Evolutionary conservation across 2,329 filamentous ascomycete genomes (phyloP).

Genomic region (Pyricularia sp.): DNA sequence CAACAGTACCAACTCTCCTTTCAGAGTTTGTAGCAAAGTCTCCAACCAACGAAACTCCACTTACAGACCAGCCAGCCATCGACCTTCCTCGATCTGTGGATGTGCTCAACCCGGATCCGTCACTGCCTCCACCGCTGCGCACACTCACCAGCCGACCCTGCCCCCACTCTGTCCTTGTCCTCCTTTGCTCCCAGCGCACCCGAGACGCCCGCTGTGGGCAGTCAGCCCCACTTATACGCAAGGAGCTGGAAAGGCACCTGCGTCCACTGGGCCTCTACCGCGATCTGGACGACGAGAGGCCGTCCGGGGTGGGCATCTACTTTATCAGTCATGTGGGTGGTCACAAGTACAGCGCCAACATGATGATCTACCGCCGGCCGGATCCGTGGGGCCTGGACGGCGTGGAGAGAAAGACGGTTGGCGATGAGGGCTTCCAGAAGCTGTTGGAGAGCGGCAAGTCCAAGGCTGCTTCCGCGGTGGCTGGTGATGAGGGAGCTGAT

Average conservation of each 20-base stretch:
- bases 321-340: slow-evolving; percentile 95
- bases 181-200: slow-evolving; percentile 90
- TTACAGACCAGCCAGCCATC: slow-evolving; percentile 19
- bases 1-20: slow-evolving; percentile 59
- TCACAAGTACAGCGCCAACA: slow-evolving; percentile 91
- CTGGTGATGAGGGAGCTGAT: slow-evolving; percentile 21
- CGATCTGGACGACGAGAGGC: slow-evolving; percentile 76
- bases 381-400: slow-evolving; percentile 42
- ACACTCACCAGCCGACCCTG: slow-evolving; percentile 43
- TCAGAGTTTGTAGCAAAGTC: slow-evolving; percentile 53
- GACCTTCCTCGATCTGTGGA: slow-evolving; percentile 13
- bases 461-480: slow-evolving; percentile 15
- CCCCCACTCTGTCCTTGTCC: slow-evolving; percentile 74
- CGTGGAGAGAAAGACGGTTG: slow-evolving; percentile 22
- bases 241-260: slow-evolving; percentile 81
- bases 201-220: slow-evolving; percentile 91
- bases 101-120: slow-evolving; percentile 12
- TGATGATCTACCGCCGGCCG: slow-evolving; percentile 71
- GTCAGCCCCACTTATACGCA: slow-evolving; percentile 75
- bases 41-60: slow-evolving; percentile 60
- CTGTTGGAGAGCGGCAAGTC: slow-evolving; percentile 16
- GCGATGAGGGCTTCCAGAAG: slow-evolving; percentile 22
- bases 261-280: slow-evolving; percentile 73
- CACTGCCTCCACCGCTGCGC: slow-evolving; percentile 11
- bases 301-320: slow-evolving; percentile 87